These are phyloP conservation scores for Colletotrichum lini DNA, from an alignment of 2,329 filamentous ascomycete genomes.

Conservation along the genomic window DNA sequence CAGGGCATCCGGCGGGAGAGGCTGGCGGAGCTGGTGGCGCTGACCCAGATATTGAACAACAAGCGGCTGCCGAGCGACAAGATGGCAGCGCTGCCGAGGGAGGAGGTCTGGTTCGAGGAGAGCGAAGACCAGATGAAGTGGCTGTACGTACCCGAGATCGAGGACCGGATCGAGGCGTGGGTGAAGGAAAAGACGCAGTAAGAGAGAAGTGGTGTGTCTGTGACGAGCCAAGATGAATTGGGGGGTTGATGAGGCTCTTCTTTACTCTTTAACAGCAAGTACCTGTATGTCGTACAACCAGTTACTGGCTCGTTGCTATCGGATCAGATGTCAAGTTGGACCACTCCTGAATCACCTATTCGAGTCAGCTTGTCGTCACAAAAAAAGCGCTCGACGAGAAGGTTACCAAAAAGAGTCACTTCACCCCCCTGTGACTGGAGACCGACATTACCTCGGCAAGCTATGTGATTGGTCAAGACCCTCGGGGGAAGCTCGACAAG, in stretches of 20 bases:
- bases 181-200: constrained; percentile 7
- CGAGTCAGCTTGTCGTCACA: constrained; percentile 15
- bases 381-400: constrained; percentile 23
- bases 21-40: constrained; percentile 61
- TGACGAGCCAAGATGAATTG: not conserved
- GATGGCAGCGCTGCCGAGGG: constrained; percentile 30
- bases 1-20: constrained; percentile 62
- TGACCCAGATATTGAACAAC: constrained; percentile 64
- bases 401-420: constrained; percentile 32
- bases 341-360: constrained; percentile 11
- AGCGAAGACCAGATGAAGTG: constrained; percentile 51
- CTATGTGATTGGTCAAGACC: constrained; percentile 21
- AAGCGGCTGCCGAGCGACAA: constrained; percentile 58
- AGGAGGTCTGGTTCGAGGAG: constrained; percentile 39
- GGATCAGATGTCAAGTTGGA: not conserved
- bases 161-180: constrained; percentile 52
- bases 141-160: constrained; percentile 59
- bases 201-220: not conserved
- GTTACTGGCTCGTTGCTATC: not conserved
- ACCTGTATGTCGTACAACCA: not conserved
- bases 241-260: not conserved
- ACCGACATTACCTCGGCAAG: constrained; percentile 36
- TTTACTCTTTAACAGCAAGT: not conserved
- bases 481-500: not conserved
- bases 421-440: not conserved